These are phyloP conservation scores for Fusarium sp. DNA, from an alignment of 2,329 filamentous ascomycete genomes.

Conservation along the genomic window DNA sequence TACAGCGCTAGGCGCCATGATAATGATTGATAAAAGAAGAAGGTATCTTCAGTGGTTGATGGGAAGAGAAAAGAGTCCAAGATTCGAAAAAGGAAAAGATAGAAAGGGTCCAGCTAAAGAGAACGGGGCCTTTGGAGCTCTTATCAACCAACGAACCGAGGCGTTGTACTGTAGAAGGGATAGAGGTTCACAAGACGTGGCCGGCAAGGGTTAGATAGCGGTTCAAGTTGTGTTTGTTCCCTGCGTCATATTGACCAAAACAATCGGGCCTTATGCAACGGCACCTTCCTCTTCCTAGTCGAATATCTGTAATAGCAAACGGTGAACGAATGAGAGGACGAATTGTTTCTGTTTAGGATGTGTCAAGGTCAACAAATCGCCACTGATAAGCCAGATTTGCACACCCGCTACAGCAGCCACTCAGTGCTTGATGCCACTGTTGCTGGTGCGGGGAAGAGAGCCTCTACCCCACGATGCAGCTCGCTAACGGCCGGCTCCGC, in stretches of 20 bases:
- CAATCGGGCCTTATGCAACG: slow-evolving; percentile 26
- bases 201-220: slow-evolving; percentile 39
- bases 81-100: neutral
- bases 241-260: slow-evolving; percentile 35
- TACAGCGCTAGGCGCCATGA: slow-evolving; percentile 69
- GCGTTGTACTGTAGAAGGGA: slow-evolving; percentile 18
- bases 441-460: slow-evolving; percentile 38
- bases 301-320: slow-evolving; percentile 30
- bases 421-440: neutral
- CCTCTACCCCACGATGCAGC: slow-evolving; percentile 40
- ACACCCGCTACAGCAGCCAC: slow-evolving; percentile 26
- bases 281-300: slow-evolving; percentile 35
- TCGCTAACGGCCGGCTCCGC: slow-evolving; percentile 51
- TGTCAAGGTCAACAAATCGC: slow-evolving; percentile 27
- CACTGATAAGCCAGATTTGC: slow-evolving; percentile 47
- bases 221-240: slow-evolving; percentile 24
- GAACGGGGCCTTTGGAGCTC: slow-evolving; percentile 22
- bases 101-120: neutral
- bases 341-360: slow-evolving; percentile 23
- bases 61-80: neutral
- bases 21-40: neutral
- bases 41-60: neutral
- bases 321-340: slow-evolving; percentile 26
- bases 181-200: slow-evolving; percentile 33
- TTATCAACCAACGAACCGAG: slow-evolving; percentile 40